phyloP scores from a whole-genome alignment of 495 filamentous ascomycete genomes.

The Pseudoneurospora amorphoporcata region DNA sequence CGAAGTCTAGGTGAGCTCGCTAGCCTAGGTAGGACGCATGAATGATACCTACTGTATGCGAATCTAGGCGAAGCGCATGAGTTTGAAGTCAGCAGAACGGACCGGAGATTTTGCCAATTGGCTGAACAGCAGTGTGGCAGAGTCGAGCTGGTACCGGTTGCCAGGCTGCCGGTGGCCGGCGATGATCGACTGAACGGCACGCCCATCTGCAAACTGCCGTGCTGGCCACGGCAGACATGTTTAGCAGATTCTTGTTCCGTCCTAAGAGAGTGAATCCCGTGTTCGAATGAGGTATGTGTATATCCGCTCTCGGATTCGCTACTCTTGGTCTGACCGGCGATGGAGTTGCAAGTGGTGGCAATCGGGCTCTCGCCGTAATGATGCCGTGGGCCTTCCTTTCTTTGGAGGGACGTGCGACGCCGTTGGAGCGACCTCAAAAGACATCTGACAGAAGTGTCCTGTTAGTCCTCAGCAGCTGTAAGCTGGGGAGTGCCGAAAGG shows the following conservation, averaged over 20 bases:
- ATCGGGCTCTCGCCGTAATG: neutral
- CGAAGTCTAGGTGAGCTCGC: neutral
- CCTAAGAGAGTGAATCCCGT: neutral
- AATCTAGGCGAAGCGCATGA: constrained; percentile 18
- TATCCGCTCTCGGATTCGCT: neutral
- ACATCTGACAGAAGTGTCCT: neutral
- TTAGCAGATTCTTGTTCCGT: neutral
- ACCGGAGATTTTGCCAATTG: constrained; percentile 20
- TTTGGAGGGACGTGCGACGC: neutral
- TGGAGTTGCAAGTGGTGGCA: neutral
- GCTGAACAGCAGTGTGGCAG: constrained; percentile 1
- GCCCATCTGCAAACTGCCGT: neutral
- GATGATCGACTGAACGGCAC: constrained; percentile 8
- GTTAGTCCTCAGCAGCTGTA: neutral
- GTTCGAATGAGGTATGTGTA: neutral
- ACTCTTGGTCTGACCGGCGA: neutral
- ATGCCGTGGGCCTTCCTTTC: neutral
- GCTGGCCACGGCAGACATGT: neutral
- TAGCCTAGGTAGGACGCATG: constrained; percentile 8
- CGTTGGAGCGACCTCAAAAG: neutral
- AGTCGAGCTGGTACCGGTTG: constrained; percentile 6
- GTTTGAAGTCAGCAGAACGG: constrained; percentile 22
- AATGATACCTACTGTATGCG: constrained; percentile 16
- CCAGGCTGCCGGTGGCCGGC: constrained; percentile 15
- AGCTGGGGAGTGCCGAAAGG: neutral